These are phyloP conservation scores for Raffaelea deltoideospora DNA, from an alignment of 2,329 filamentous ascomycete genomes.

Conservation along the genomic window DNA sequence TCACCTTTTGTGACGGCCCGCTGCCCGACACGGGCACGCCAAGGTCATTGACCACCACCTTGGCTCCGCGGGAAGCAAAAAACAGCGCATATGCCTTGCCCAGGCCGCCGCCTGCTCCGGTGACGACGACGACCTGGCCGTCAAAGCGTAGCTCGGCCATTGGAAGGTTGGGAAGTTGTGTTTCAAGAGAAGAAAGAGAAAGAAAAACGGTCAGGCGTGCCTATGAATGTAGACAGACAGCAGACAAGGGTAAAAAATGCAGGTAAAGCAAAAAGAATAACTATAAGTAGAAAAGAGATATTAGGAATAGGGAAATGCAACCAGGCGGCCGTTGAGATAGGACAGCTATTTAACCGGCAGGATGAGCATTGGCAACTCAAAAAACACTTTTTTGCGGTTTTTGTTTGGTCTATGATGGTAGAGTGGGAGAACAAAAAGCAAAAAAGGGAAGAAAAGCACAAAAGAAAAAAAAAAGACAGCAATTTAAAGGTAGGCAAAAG, in stretches of 20 bases:
- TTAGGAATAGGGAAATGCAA: no score
- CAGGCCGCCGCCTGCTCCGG: slow-evolving; percentile 69
- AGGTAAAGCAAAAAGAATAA: background rate
- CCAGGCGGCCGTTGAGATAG: no score
- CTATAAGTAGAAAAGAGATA: no score
- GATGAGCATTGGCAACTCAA: no score
- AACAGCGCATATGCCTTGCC: slow-evolving; percentile 76
- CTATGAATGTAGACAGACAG: no score
- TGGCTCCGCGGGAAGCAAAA: slow-evolving; percentile 73
- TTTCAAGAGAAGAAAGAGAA: background rate
- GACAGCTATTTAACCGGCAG: no score
- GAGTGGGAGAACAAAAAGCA: no score
- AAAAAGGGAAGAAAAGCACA: background rate
- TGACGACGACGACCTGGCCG: slow-evolving; percentile 79
- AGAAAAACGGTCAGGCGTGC: no score
- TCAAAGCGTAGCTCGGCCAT: slow-evolving; percentile 67
- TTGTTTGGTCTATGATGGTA: no score
- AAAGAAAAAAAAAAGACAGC: background rate
- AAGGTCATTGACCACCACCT: slow-evolving; percentile 79
- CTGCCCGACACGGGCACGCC: slow-evolving; percentile 46
- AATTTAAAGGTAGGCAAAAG: no score
- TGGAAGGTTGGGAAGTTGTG: slow-evolving; percentile 5
- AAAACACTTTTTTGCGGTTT: no score
- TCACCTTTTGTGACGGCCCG: slow-evolving; percentile 3
- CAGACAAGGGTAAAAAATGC: no score